These are phyloP conservation scores for Colletotrichum siamense DNA, from an alignment of 2,329 filamentous ascomycete species.

Conservation along the genomic window DNA sequence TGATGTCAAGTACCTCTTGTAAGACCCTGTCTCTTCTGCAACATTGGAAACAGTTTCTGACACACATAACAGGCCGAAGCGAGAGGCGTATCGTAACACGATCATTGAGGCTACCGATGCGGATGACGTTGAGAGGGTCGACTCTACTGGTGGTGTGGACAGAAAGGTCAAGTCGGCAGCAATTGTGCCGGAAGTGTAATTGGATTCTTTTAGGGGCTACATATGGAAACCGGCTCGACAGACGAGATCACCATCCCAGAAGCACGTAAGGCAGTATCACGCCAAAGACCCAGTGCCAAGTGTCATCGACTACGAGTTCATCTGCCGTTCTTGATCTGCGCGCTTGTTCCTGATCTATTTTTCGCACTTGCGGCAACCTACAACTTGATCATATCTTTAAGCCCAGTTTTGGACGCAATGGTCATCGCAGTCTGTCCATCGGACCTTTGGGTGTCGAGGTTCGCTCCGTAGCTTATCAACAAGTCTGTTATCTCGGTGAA, in stretches of 20 bases:
- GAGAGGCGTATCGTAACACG: neutral
- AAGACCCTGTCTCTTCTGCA: neutral
- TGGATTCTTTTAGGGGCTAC: neutral
- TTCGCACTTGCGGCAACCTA: too few species aligned
- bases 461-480: too few species aligned
- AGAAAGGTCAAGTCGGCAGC: conserved; percentile 1
- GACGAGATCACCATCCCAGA: neutral
- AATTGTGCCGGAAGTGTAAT: conserved; percentile 2
- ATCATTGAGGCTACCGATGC: neutral
- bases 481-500: too few species aligned
- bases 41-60: neutral
- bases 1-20: conserved; percentile 43
- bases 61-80: neutral
- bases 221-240: neutral
- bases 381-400: too few species aligned
- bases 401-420: too few species aligned
- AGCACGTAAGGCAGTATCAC: too few species aligned
- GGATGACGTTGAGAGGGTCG: neutral
- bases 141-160: neutral
- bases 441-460: too few species aligned
- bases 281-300: too few species aligned
- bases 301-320: too few species aligned
- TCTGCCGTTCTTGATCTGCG: too few species aligned
- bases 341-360: too few species aligned
- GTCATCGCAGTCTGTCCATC: too few species aligned